Percentiles rank a stretch among this genome's conserved stretches.
phyloP scores from a whole-genome alignment of 1,284 basidiomycete species.

The Sporisorium reilianum region DNA sequence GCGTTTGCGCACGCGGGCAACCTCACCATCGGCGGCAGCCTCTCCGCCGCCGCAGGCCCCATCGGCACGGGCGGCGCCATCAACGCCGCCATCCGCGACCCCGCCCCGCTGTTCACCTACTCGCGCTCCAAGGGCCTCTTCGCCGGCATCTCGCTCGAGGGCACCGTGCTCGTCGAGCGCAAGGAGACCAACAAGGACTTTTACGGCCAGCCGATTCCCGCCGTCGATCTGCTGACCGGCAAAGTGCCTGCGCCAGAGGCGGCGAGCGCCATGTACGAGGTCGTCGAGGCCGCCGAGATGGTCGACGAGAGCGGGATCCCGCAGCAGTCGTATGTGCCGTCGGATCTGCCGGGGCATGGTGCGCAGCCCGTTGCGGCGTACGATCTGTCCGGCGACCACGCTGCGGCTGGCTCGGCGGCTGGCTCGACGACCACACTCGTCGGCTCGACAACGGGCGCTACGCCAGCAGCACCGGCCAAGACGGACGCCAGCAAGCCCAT shows the following conservation, averaged over 20 bases:
- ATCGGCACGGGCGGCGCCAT: constrained; percentile 95
- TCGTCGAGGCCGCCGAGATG: constrained; percentile 81
- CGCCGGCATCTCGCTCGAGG: constrained; percentile 93
- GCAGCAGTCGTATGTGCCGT: constrained; percentile 82
- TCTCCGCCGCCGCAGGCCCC: constrained; percentile 72
- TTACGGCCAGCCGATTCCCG: constrained; percentile 91
- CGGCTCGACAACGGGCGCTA: neutral
- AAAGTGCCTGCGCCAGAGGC: constrained; percentile 96
- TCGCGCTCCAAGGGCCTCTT: constrained; percentile 95
- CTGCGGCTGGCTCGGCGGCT: constrained; percentile 3
- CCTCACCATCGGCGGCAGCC: constrained; percentile 84
- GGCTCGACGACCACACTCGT: neutral
- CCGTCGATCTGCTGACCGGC: constrained; percentile 88
- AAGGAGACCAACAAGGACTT: constrained; percentile 84
- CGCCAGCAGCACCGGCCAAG: neutral
- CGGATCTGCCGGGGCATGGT: constrained; percentile 6
- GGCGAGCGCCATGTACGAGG: constrained; percentile 90
- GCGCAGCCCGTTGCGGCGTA: constrained; percentile 23
- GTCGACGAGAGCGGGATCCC: constrained; percentile 78
- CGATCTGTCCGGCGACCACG: constrained; percentile 24
- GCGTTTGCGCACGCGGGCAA: constrained; percentile 97
- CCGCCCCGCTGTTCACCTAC: constrained; percentile 97
- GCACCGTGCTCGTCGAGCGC: constrained; percentile 92
- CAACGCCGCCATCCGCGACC: constrained; percentile 86
- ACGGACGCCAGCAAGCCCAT: constrained; percentile 30